Evolutionary conservation across 140 eudicot genomes (phyloP).

Genomic region (Stevia rebaudiana): DNA sequence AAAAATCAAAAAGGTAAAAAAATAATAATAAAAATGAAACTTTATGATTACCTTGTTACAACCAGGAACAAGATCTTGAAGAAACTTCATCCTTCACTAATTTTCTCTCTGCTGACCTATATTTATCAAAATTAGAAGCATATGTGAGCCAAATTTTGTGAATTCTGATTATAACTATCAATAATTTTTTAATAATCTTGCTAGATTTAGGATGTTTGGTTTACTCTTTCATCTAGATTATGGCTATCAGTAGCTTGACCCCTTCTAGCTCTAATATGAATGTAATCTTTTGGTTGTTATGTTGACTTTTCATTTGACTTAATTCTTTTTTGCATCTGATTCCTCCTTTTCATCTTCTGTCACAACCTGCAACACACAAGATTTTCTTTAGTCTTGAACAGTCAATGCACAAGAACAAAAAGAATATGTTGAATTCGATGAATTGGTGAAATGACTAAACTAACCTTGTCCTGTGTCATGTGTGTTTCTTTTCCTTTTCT

Average conservation of each 20-base stretch:
- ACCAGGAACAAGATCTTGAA: slow-evolving; percentile 96
- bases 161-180: not conserved
- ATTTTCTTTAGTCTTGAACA: slow-evolving; percentile 4
- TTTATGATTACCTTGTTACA: slow-evolving; percentile 70
- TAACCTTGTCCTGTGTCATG: slow-evolving; percentile 57
- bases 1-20: not conserved
- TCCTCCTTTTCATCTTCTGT: slow-evolving; percentile 44
- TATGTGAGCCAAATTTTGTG: slow-evolving; percentile 9
- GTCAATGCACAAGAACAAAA: slow-evolving; percentile 7
- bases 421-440: not conserved
- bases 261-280: slow-evolving; percentile 87
- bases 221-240: slow-evolving; percentile 87
- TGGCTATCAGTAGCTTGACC: slow-evolving; percentile 93
- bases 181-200: not conserved
- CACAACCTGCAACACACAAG: slow-evolving; percentile 40
- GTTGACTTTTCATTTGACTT: slow-evolving; percentile 49
- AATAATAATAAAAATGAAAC: not conserved
- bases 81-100: slow-evolving; percentile 88
- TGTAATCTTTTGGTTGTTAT: slow-evolving; percentile 75
- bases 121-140: slow-evolving; percentile 3
- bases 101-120: slow-evolving; percentile 92
- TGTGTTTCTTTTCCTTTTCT: slow-evolving; percentile 62
- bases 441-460: slow-evolving; percentile 14
- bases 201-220: slow-evolving; percentile 12
- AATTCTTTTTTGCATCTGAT: slow-evolving; percentile 61